These are phyloP conservation scores for Xylaria venustula DNA, from an alignment of 495 filamentous ascomycete genomes.

Conservation along the genomic window DNA sequence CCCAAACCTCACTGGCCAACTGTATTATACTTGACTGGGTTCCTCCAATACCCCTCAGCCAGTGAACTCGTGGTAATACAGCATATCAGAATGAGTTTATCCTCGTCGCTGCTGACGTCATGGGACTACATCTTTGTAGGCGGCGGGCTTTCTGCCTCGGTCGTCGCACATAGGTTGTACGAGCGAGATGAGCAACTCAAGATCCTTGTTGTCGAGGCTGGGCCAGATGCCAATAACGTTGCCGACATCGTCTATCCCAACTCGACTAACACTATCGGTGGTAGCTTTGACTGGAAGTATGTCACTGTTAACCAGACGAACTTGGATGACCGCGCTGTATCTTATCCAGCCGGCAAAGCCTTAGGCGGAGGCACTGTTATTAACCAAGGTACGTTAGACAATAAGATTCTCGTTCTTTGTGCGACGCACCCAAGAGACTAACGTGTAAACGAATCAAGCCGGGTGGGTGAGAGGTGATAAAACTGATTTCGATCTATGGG, in stretches of 20 bases:
- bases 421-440: too few species aligned
- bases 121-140: constrained; percentile 35
- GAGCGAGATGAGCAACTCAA: constrained; percentile 15
- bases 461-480: constrained; percentile 37
- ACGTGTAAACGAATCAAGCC: constrained; percentile 8
- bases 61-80: too few species aligned
- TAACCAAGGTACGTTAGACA: constrained; percentile 11
- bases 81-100: too few species aligned
- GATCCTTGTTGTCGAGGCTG: constrained; percentile 36
- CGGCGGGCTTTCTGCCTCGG: constrained; percentile 35
- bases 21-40: too few species aligned
- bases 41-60: too few species aligned
- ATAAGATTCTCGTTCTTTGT: too few species aligned
- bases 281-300: constrained; percentile 31
- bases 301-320: constrained; percentile 32
- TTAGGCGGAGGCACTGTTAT: constrained; percentile 35
- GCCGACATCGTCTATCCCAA: constrained; percentile 17
- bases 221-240: constrained; percentile 25
- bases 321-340: constrained; percentile 33
- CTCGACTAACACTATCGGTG: constrained; percentile 17
- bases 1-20: too few species aligned
- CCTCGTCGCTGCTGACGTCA: too few species aligned
- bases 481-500: constrained; percentile 42
- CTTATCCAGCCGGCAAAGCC: constrained; percentile 38
- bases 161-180: constrained; percentile 27